A percentile compares a stretch with the other conserved stretches of the same genome.
phyloP scores from a whole-genome alignment of 1,284 basidiomycete genomes.

The Schizopora paradoxa region DNA sequence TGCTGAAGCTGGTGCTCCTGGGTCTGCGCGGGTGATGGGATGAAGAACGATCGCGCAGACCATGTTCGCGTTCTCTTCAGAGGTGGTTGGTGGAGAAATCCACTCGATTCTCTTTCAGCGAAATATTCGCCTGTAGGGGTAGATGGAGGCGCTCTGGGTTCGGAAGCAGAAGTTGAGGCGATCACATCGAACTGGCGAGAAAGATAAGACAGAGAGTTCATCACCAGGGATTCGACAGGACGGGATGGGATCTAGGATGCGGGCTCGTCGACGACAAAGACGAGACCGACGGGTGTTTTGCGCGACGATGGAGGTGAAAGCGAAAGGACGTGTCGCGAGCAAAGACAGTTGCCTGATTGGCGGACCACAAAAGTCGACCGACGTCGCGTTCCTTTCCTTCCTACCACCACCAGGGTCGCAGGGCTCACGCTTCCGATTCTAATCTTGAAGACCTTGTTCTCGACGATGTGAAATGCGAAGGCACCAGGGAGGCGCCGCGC shows the following conservation, averaged over 20 bases:
- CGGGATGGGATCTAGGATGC: background rate
- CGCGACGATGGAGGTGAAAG: background rate
- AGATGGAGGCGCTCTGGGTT: conserved; percentile 20
- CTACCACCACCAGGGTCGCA: no score
- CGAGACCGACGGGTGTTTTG: background rate
- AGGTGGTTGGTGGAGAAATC: conserved; percentile 20
- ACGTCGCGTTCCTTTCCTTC: no score
- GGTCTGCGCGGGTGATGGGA: conserved; percentile 30
- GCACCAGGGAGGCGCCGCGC: no score
- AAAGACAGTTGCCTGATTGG: no score
- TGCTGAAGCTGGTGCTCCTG: conserved; percentile 34
- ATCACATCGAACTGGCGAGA: conserved; percentile 66
- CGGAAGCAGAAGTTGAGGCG: conserved; percentile 40
- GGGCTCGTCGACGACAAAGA: background rate
- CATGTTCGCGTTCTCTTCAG: conserved; percentile 51
- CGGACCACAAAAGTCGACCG: no score
- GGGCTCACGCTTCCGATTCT: no score
- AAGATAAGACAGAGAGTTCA: conserved; percentile 68
- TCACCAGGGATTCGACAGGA: conserved; percentile 23
- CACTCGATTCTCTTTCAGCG: background rate
- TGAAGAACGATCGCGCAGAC: conserved; percentile 50
- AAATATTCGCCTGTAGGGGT: conserved; percentile 11
- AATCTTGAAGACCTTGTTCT: no score
- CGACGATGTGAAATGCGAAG: no score
- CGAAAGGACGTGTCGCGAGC: no score